These are phyloP conservation scores for Cairneyella variabilis DNA, from an alignment of 495 filamentous ascomycete genomes.

Conservation along the genomic window DNA sequence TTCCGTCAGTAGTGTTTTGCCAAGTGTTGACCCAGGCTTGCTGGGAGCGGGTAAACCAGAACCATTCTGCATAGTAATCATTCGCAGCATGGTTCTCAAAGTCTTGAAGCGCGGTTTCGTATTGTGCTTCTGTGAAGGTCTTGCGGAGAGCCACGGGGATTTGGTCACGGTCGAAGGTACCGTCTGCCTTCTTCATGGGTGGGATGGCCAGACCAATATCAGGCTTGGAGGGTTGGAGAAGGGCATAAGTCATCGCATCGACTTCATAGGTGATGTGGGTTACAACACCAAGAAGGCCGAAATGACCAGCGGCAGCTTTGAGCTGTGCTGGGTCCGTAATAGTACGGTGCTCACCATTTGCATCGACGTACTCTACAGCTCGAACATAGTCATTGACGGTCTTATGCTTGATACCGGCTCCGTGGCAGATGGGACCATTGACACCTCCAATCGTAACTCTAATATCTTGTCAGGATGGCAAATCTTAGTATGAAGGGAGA, in stretches of 20 bases:
- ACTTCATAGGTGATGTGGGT: conserved; percentile 52
- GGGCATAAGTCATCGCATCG: conserved; percentile 47
- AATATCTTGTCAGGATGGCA: conserved; percentile 1
- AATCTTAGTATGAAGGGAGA: neutral
- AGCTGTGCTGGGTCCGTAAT: conserved; percentile 39
- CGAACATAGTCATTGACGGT: conserved; percentile 46
- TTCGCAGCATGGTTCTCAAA: conserved; percentile 37
- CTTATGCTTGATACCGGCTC: conserved; percentile 40
- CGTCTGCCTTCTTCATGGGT: too few species aligned
- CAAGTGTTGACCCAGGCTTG: conserved; percentile 48
- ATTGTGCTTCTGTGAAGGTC: conserved; percentile 27
- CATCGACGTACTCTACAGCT: conserved; percentile 48
- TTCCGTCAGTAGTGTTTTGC: conserved; percentile 35
- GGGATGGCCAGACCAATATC: conserved; percentile 44
- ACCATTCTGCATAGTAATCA: conserved; percentile 50
- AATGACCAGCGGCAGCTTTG: conserved; percentile 45
- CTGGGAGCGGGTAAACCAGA: conserved; percentile 50
- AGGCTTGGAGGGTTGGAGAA: conserved; percentile 40
- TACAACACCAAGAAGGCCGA: conserved; percentile 49
- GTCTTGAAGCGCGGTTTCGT: conserved; percentile 26
- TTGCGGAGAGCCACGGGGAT: conserved; percentile 39
- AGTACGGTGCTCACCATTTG: conserved; percentile 39
- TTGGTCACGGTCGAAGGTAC: conserved; percentile 27
- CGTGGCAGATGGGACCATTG: conserved; percentile 52
- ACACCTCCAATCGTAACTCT: conserved; percentile 46